Evolutionary conservation across 176 grass and related monocot genomes (phyloP).

Genomic region (Canna indica): DNA sequence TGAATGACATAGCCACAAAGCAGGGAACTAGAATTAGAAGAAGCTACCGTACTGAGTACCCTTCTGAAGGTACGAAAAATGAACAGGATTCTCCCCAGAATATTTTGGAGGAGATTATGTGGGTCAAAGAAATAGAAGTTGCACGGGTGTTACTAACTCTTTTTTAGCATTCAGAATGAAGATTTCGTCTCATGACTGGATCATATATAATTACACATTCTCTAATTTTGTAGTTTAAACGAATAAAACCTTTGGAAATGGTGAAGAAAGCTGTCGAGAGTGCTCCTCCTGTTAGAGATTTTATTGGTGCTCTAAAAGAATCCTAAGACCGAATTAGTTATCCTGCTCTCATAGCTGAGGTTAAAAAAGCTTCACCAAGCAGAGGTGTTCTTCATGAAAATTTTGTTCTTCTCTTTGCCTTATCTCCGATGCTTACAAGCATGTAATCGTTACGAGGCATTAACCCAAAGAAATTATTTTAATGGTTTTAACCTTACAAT

Average conservation of each 20-base stretch:
- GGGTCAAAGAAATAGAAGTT: slow-evolving; percentile 90
- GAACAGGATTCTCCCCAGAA: slow-evolving; percentile 45
- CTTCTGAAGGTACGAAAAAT: slow-evolving; percentile 19
- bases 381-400: slow-evolving; percentile 71
- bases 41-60: slow-evolving; percentile 21
- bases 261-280: slow-evolving; percentile 35
- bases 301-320: slow-evolving; percentile 44
- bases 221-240: slow-evolving; percentile 22
- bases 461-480: background rate
- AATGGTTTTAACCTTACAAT: background rate
- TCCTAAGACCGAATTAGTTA: slow-evolving; percentile 43
- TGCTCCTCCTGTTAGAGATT: slow-evolving; percentile 62
- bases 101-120: slow-evolving; percentile 83
- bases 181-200: slow-evolving; percentile 1
- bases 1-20: slow-evolving; percentile 41
- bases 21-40: slow-evolving; percentile 74
- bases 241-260: slow-evolving; percentile 20
- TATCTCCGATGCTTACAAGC: background rate
- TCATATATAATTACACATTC: slow-evolving; percentile 10
- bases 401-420: slow-evolving; percentile 22
- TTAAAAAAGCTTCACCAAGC: slow-evolving; percentile 91
- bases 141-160: slow-evolving; percentile 49
- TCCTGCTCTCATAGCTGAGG: slow-evolving; percentile 78
- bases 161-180: background rate
- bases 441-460: background rate